phyloP scores from a whole-genome alignment of 164 flowering plant genomes.

The Umbellularia californica region DNA sequence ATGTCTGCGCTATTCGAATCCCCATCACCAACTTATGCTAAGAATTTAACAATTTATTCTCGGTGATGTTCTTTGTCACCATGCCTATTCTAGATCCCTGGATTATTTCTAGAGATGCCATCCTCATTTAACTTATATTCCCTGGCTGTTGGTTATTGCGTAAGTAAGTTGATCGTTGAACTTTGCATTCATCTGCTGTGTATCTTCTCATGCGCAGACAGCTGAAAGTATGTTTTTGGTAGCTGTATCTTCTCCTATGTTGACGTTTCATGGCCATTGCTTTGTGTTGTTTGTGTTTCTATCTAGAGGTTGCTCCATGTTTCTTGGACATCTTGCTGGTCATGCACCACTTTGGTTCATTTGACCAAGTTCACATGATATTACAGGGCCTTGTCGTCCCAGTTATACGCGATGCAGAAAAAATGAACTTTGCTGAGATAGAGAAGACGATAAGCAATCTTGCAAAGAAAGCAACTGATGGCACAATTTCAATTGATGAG shows the following conservation, averaged over 20 bases:
- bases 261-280: neutral
- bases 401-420: slow-evolving; percentile 73
- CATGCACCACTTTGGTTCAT: neutral
- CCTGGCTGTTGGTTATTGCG: too few relatives aligned
- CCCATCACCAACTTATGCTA: too few relatives aligned
- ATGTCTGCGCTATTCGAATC: too few relatives aligned
- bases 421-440: slow-evolving; percentile 92
- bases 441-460: slow-evolving; percentile 80
- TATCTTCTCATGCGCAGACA: neutral
- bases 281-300: neutral
- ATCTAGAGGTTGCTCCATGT: neutral
- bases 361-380: neutral
- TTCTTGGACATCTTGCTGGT: neutral
- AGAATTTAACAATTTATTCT: too few relatives aligned
- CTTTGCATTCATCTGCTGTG: too few relatives aligned
- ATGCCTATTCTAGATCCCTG: too few relatives aligned
- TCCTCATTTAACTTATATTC: too few relatives aligned
- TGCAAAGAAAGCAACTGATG: slow-evolving; percentile 87
- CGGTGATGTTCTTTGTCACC: too few relatives aligned
- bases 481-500: slow-evolving; percentile 91
- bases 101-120: too few relatives aligned
- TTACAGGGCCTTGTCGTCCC: slow-evolving; percentile 98
- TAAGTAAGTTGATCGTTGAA: too few relatives aligned
- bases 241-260: neutral
- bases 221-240: neutral